phyloP scores from a whole-genome alignment of 2,329 filamentous ascomycete genomes.

The Colletotrichum nymphaeae region DNA sequence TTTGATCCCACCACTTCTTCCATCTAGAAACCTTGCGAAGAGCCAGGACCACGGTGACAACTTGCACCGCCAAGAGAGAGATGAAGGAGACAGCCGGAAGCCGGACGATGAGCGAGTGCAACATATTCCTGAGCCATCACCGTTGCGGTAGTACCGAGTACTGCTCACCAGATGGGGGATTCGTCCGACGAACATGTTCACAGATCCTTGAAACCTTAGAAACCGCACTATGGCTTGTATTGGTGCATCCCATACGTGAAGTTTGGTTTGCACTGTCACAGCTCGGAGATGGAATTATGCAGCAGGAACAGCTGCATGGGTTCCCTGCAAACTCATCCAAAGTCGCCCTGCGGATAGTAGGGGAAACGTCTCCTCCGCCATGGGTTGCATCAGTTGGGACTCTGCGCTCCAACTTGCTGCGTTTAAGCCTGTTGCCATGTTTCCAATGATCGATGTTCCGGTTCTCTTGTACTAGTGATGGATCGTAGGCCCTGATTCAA shows the following conservation, averaged over 20 bases:
- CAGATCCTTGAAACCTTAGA: background rate
- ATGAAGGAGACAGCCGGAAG: background rate
- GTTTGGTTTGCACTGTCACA: slow-evolving; percentile 9
- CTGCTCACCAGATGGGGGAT: background rate
- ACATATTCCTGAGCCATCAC: background rate
- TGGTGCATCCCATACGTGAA: background rate
- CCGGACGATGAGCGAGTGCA: background rate
- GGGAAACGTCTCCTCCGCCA: background rate
- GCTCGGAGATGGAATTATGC: slow-evolving; percentile 21
- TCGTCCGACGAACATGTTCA: slow-evolving; percentile 15
- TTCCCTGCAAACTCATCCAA: background rate
- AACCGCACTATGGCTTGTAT: background rate
- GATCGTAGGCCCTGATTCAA: background rate
- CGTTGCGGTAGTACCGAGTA: background rate
- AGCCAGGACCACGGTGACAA: background rate
- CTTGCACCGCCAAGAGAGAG: background rate
- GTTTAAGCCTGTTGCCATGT: slow-evolving; percentile 3
- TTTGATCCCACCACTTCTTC: background rate
- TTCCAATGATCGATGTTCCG: background rate
- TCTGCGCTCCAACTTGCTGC: background rate
- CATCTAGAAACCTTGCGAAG: too few relatives aligned
- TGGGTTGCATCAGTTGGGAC: background rate
- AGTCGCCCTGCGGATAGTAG: background rate
- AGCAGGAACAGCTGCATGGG: background rate
- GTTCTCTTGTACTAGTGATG: background rate